Percentiles rank a stretch among this genome's conserved stretches.
Conservation (phyloP, 1,139 yeast species). For the Arxiozyma heterogenica region DNA sequence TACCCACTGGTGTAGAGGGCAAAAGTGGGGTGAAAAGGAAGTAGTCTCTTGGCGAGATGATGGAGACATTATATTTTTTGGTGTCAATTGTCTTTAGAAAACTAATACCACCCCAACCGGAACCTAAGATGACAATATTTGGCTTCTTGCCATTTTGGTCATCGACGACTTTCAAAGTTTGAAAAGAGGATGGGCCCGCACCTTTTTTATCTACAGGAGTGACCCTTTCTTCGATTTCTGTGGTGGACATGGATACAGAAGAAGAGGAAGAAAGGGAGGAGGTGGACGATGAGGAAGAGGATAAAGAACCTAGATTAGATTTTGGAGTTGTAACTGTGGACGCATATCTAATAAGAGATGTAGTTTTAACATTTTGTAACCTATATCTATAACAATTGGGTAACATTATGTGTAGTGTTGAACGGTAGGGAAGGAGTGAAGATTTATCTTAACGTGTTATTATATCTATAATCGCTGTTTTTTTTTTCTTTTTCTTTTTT, state of each 20-base stretch:
- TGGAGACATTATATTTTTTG: conserved; percentile 76
- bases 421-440: not conserved
- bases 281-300: not conserved
- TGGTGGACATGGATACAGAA: not conserved
- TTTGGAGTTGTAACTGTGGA: not conserved
- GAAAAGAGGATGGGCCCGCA: conserved; percentile 35
- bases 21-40: conserved; percentile 88
- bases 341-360: not conserved
- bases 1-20: conserved; percentile 92
- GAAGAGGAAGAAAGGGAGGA: not conserved
- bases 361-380: not conserved
- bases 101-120: conserved; percentile 92
- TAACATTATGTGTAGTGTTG: not conserved
- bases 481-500: not conserved
- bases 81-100: conserved; percentile 81
- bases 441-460: not conserved
- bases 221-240: conserved; percentile 5
- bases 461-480: not conserved
- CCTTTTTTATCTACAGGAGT: conserved; percentile 13
- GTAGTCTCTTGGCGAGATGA: conserved; percentile 89
- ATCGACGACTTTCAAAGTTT: conserved; percentile 32
- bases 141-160: conserved; percentile 30
- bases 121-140: conserved; percentile 65
- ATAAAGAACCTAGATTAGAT: not conserved
- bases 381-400: not conserved